Percentiles rank a stretch among this genome's conserved stretches.
Evolutionary conservation across 2,329 filamentous ascomycete genomes (phyloP).

Genomic region (Penicillium sp.): DNA sequence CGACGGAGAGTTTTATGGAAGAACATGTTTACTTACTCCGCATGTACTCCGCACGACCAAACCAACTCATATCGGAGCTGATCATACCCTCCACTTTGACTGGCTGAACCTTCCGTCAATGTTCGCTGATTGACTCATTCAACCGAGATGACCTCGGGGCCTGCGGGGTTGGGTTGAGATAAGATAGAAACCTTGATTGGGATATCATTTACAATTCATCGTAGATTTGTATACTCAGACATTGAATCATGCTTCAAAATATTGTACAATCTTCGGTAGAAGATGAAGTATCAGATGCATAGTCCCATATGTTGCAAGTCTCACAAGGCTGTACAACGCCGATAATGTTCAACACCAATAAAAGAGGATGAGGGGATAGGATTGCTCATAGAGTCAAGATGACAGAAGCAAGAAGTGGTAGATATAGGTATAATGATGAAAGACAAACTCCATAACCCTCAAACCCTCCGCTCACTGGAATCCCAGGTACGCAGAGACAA

Average conservation of each 20-base stretch:
- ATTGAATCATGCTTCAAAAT: neutral
- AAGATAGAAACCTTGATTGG: neutral
- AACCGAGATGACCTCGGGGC: neutral
- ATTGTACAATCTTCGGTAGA: neutral
- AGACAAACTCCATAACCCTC: neutral
- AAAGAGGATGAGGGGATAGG: neutral
- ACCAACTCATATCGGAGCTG: neutral
- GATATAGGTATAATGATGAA: neutral
- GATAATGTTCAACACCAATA: neutral
- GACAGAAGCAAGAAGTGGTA: neutral
- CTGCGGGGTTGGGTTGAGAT: neutral
- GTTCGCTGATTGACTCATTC: neutral
- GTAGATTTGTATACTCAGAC: neutral
- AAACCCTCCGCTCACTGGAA: neutral
- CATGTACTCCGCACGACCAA: conserved; percentile 8
- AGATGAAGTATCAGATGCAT: neutral
- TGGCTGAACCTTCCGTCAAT: conserved; percentile 9
- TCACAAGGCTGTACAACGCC: neutral
- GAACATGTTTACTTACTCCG: conserved; percentile 6
- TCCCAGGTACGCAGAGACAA: neutral
- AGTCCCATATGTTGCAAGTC: neutral
- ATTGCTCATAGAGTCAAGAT: neutral
- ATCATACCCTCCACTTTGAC: conserved; percentile 10
- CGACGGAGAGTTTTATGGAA: neutral
- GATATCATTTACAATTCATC: too few relatives aligned